Base-by-base conservation (phyloP, 1,284 basidiomycete genomes). In the Ceratobasidium sp. region DNA sequence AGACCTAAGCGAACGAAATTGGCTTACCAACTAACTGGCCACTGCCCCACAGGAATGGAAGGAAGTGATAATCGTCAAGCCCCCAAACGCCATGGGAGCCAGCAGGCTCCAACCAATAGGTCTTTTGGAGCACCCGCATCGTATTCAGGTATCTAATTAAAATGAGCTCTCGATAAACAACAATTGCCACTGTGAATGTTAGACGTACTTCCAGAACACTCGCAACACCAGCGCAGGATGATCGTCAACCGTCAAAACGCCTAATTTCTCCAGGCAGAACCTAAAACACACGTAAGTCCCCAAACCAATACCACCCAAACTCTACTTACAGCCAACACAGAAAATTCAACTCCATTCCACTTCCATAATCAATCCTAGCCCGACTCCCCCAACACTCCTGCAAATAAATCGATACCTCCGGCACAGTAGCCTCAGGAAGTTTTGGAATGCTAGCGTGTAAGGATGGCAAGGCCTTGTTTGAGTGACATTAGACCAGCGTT, bases 11-110 rank as follows among this genome's bases (percentile, higher is more conserved):
- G 28, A 23, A 41, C 44, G 16, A 4, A 55, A 46, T 4, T 26
- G 11, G 78, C 83, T 13, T 75, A 88, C 92, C 90, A 82, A 87
- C 85, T 69, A 98, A 83, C 79, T 97, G 94, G 0, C 92, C 92
- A 0, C 92, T 88, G 2, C 96, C 96, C 81, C 92, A 97, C 9
- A 98, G 81, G 83, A 98, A 99, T 0, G 96, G 96, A 1, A 98
- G 84, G 82, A 98, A 98, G 77, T 98, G 96, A 79, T 98, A 99
- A 79, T 99, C 97, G 79, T 99, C 97, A 64, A 99, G 83, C 0
- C 98, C 98, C 95, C 97, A 99, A 0, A 98, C 98, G 0, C 97
- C 97, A 81, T 98, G 97, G 8, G 95, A 98, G 18, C 96, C 96
- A 1, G 97, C 96, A 3, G 97, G 97, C 80, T 98, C 97, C 0